Base-by-base conservation (phyloP, 2,329 filamentous ascomycete species). In the Lachnellula cervina region DNA sequence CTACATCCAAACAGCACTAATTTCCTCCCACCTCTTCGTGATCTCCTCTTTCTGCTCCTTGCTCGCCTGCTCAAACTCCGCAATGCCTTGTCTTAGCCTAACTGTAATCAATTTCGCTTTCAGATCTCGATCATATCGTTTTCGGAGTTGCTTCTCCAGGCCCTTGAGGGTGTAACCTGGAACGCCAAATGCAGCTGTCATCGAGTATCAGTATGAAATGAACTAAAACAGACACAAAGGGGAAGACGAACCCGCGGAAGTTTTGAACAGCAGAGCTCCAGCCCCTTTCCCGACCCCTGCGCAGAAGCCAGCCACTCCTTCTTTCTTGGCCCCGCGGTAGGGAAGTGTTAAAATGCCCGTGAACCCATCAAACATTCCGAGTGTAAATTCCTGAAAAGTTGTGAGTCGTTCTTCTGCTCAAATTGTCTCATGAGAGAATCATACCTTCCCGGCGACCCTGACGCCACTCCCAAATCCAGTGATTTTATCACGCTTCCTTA, bases 391-490 rank as follows among this genome's bases (percentile, higher is more conserved):
- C 59, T 59, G 5, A 16, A 11, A 4, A 44, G 19, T 17, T 17
- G n/a, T 35, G 47, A 47, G 19, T 23, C 13, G 5, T 21, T 19
- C 5, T 32, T 35, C 16, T 45, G 35, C 8, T n/a, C 21, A 45
- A 11, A 16, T 42, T 50, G 32, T 16, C 21, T 4, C 21, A 32
- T 28, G 4, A 25, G 11, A 47, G 42, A 37, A 50, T 4, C 4
- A 44, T 21, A 58, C 56, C 43, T 78, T 73, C 8, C 81, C 75
- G 1, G 83, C 83, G 0, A 84, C 85, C 37, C 75, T 76, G 5
- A 84, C 71, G 1, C 86, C 86, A 5, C 83, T 87, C 44, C 77
- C 75, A 57, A 88, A 77, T 6, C 85, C 86, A 1, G 83, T 87
- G 37, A 89, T 80, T 6, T 83, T 79, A 2, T 78, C 62, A 35